Evolutionary conservation across 768 basidiomycete genomes (phyloP).

Genomic region (Chiua virens): DNA sequence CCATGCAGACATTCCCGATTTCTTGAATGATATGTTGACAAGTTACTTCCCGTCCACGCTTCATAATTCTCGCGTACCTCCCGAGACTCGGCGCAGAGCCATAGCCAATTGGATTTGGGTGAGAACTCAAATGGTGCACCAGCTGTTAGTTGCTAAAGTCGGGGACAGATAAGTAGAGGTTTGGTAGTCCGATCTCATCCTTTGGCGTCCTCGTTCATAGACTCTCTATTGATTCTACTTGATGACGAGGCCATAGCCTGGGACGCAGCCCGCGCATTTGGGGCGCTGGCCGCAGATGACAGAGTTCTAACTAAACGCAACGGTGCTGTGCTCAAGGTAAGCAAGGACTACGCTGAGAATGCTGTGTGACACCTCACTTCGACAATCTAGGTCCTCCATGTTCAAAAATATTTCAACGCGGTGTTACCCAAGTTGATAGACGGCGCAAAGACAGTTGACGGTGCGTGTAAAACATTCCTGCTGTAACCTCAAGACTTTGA

Average conservation of each 20-base stretch:
- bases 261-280: constrained; percentile 76
- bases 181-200: constrained; percentile 75
- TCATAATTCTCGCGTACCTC: constrained; percentile 27
- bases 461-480: constrained; percentile 38
- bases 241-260: constrained; percentile 61
- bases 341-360: constrained; percentile 9
- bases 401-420: constrained; percentile 71
- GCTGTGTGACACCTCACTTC: neutral
- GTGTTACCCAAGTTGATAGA: constrained; percentile 75
- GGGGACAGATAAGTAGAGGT: constrained; percentile 68
- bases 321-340: constrained; percentile 74
- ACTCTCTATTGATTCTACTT: constrained; percentile 70
- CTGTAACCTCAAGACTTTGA: neutral
- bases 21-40: constrained; percentile 43
- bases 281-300: constrained; percentile 62
- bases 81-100: constrained; percentile 47
- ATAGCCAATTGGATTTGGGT: constrained; percentile 74
- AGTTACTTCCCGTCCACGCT: constrained; percentile 53
- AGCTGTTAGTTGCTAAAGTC: neutral
- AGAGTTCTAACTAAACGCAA: constrained; percentile 72
- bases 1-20: constrained; percentile 44
- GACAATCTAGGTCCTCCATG: constrained; percentile 57
- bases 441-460: constrained; percentile 55
- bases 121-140: constrained; percentile 12
- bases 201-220: constrained; percentile 52